phyloP scores from a whole-genome alignment of 202 grass and related monocot species.

The Tripidium arundinaceum region DNA sequence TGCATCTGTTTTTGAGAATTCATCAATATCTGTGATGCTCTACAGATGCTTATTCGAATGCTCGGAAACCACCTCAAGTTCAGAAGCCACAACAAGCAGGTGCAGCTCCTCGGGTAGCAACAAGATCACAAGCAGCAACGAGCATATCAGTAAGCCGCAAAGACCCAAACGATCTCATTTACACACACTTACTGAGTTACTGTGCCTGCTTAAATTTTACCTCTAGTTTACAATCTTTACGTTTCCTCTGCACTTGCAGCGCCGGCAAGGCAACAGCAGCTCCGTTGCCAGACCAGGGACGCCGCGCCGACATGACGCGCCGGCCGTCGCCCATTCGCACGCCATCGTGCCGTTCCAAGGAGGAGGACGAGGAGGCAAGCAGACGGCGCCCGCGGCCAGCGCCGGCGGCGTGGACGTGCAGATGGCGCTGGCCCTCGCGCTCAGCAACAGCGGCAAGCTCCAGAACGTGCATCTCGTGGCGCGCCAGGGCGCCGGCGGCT shows the following conservation, averaged over 20 bases:
- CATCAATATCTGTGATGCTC: not conserved
- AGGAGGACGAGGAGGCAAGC: not conserved
- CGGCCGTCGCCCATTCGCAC: slow-evolving; percentile 16
- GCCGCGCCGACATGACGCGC: slow-evolving; percentile 24
- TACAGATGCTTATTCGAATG: slow-evolving; percentile 46
- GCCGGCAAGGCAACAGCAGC: slow-evolving; percentile 30
- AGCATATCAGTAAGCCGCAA: slow-evolving; percentile 43
- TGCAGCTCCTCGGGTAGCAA: slow-evolving; percentile 13
- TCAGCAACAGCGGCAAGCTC: slow-evolving; percentile 86
- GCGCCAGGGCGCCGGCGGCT: slow-evolving; percentile 30
- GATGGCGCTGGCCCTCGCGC: slow-evolving; percentile 87
- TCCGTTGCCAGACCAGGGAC: slow-evolving; percentile 18
- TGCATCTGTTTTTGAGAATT: not conserved
- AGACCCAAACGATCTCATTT: not conserved
- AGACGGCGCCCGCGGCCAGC: slow-evolving; percentile 18
- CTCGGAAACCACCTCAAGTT: slow-evolving; percentile 35
- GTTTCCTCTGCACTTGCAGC: slow-evolving; percentile 11
- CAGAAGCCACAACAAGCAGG: slow-evolving; percentile 26
- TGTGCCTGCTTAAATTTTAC: not conserved
- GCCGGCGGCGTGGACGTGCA: slow-evolving; percentile 53
- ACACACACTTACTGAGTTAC: not conserved
- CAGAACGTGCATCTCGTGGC: slow-evolving; percentile 65
- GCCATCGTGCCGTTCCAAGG: slow-evolving; percentile 72
- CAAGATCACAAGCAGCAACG: slow-evolving; percentile 14
- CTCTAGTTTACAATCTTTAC: not conserved